Conservation (phyloP, 768 basidiomycete species). For the Aureoboletus auriporus region DNA sequence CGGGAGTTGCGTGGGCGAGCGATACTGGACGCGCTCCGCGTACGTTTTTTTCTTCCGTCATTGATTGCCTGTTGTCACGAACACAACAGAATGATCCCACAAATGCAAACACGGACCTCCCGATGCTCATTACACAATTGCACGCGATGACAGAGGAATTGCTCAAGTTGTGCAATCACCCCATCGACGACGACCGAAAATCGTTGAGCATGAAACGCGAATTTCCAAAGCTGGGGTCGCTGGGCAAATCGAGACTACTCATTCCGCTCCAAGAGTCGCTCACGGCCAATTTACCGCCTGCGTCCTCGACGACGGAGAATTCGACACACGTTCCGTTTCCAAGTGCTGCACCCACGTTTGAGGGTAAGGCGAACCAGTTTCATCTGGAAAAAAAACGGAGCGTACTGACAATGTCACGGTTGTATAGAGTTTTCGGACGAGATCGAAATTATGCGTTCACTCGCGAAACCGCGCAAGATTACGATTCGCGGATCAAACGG, state of each 20-base stretch:
- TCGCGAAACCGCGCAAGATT: constrained; percentile 90
- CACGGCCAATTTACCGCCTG: constrained; percentile 82
- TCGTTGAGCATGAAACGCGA: constrained; percentile 44
- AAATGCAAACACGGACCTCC: constrained; percentile 39
- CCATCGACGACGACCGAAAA: constrained; percentile 36
- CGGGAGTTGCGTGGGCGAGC: constrained; percentile 56
- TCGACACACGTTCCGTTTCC: constrained; percentile 82
- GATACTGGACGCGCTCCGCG: constrained; percentile 58
- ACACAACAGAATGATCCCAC: constrained; percentile 42
- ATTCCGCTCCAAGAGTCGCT: constrained; percentile 92
- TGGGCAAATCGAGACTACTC: constrained; percentile 67
- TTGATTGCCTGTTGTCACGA: background rate
- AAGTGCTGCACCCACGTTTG: constrained; percentile 66
- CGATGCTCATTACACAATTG: constrained; percentile 50
- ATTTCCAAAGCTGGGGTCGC: constrained; percentile 49
- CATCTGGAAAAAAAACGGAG: background rate
- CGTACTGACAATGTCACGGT: background rate
- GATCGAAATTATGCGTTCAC: constrained; percentile 85
- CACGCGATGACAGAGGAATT: constrained; percentile 66
- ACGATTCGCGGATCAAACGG: constrained; percentile 82
- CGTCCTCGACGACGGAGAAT: constrained; percentile 44
- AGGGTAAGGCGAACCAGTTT: constrained; percentile 37
- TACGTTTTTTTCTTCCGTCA: constrained; percentile 26
- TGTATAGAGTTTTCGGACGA: constrained; percentile 71
- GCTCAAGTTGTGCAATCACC: constrained; percentile 59